Percentiles rank a stretch among this genome's conserved stretches.
Evolutionary conservation across 2,329 filamentous ascomycete species (phyloP).

Genomic region (Pyrenochaeta sp.): DNA sequence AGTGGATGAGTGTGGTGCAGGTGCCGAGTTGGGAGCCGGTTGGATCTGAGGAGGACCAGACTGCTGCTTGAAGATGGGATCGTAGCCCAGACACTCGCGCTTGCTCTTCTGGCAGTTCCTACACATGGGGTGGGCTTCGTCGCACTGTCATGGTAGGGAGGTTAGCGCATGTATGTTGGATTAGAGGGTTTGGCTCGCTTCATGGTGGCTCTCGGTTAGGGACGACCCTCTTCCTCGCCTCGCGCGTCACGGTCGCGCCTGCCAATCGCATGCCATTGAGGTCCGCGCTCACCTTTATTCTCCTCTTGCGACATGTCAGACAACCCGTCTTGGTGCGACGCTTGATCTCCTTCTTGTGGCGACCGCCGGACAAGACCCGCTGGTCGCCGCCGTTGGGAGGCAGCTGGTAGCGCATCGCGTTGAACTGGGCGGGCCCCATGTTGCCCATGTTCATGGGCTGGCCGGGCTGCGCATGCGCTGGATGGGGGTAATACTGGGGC

Average conservation of each 20-base stretch:
- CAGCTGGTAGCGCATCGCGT: slow-evolving; percentile 63
- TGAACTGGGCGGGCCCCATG: slow-evolving; percentile 58
- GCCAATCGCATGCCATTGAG: slow-evolving; percentile 34
- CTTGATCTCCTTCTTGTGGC: slow-evolving; percentile 79
- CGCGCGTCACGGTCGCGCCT: slow-evolving; percentile 38
- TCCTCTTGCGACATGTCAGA: slow-evolving; percentile 64
- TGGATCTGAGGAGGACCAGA: slow-evolving; percentile 76
- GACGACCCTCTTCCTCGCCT: slow-evolving; percentile 23
- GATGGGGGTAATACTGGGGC: slow-evolving; percentile 60
- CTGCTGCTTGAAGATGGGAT: slow-evolving; percentile 83
- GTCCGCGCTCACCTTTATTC: slow-evolving; percentile 71
- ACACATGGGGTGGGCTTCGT: slow-evolving; percentile 93
- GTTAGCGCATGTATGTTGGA: slow-evolving; percentile 41
- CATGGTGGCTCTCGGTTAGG: slow-evolving; percentile 35
- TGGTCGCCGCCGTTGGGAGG: slow-evolving; percentile 58
- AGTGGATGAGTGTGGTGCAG: slow-evolving; percentile 43
- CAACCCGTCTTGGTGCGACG: slow-evolving; percentile 79
- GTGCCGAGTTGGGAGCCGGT: slow-evolving; percentile 66
- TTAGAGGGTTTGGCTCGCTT: slow-evolving; percentile 41
- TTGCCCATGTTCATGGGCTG: slow-evolving; percentile 60
- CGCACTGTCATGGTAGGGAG: slow-evolving; percentile 70
- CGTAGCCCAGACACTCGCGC: slow-evolving; percentile 85
- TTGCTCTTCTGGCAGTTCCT: slow-evolving; percentile 90
- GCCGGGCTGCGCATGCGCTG: slow-evolving; percentile 51
- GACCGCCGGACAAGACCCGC: slow-evolving; percentile 67